Evolutionary conservation across 2,329 filamentous ascomycete species (phyloP).

Genomic region (Paradendryphiella salina): DNA sequence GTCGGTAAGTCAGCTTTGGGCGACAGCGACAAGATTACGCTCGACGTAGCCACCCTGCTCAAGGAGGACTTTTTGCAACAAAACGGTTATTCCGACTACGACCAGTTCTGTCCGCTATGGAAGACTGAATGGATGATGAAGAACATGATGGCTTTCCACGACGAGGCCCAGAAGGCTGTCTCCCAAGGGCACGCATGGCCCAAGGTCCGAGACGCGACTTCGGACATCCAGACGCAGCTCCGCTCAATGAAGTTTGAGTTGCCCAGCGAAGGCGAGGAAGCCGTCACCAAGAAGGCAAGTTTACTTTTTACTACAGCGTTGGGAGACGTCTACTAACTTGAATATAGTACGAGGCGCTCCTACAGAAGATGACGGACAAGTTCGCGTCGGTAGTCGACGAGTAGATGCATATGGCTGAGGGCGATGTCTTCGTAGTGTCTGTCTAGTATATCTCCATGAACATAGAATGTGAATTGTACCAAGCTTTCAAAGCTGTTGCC

Average conservation of each 20-base stretch:
- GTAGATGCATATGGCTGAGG: slow-evolving; percentile 61
- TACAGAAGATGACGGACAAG: slow-evolving; percentile 93
- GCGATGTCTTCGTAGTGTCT: slow-evolving; percentile 31
- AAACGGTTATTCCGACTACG: slow-evolving; percentile 98
- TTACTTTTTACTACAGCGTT: background rate
- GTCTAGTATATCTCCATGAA: slow-evolving; percentile 28
- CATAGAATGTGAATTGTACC: slow-evolving; percentile 37
- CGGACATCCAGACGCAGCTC: slow-evolving; percentile 81
- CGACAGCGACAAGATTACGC: slow-evolving; percentile 96
- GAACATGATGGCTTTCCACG: slow-evolving; percentile 96
- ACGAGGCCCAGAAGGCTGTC: slow-evolving; percentile 95
- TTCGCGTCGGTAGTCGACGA: slow-evolving; percentile 96
- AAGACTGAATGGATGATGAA: slow-evolving; percentile 99
- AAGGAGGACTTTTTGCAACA: slow-evolving; percentile 99
- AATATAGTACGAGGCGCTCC: slow-evolving; percentile 81
- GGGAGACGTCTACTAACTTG: slow-evolving; percentile 45
- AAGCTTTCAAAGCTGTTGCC: slow-evolving; percentile 37
- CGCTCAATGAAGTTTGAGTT: slow-evolving; percentile 97
- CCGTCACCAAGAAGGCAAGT: slow-evolving; percentile 78
- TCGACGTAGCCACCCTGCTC: slow-evolving; percentile 86
- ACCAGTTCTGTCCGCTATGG: slow-evolving; percentile 99
- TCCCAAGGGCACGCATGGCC: slow-evolving; percentile 87
- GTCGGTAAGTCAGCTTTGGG: slow-evolving; percentile 97
- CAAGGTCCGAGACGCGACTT: slow-evolving; percentile 89
- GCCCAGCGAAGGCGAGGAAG: slow-evolving; percentile 80